Conservation (phyloP, 2,329 filamentous ascomycete genomes). For the Fusarium illudens region DNA sequence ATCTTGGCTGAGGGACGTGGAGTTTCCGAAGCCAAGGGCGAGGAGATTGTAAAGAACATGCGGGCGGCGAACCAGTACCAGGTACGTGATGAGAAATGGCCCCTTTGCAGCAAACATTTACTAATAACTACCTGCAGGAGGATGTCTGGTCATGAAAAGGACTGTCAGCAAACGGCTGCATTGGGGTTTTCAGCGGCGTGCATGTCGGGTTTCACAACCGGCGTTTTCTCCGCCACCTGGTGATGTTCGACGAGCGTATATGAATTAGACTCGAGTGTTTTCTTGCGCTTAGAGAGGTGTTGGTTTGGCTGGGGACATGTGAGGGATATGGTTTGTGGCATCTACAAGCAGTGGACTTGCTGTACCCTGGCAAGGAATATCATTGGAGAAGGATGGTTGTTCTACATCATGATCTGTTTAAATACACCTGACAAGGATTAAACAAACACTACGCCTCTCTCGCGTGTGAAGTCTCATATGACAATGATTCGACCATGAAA, state of each 20-base stretch:
- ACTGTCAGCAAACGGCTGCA: constrained; percentile 16
- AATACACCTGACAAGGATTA: background rate
- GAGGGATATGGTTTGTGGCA: constrained; percentile 26
- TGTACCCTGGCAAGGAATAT: constrained; percentile 5
- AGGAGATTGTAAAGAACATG: constrained; percentile 98
- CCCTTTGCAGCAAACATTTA: constrained; percentile 1
- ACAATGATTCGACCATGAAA: too few relatives aligned
- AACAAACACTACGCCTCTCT: background rate
- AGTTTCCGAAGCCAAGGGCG: constrained; percentile 84
- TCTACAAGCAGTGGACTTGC: constrained; percentile 31
- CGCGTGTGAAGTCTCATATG: background rate
- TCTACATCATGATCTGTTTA: background rate
- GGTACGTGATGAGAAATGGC: constrained; percentile 59
- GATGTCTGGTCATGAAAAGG: constrained; percentile 71
- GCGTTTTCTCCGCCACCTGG: constrained; percentile 34
- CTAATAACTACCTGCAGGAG: constrained; percentile 59
- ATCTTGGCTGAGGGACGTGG: constrained; percentile 87
- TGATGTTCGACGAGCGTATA: constrained; percentile 36
- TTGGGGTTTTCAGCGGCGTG: constrained; percentile 34
- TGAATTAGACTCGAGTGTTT: constrained; percentile 36
- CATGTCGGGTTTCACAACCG: constrained; percentile 35
- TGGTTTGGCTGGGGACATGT: constrained; percentile 28
- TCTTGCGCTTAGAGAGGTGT: constrained; percentile 28
- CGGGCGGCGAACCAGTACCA: constrained; percentile 95
- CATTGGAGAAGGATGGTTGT: constrained; percentile 4